These are phyloP conservation scores for Beauveria sp. DNA, from an alignment of 2,329 filamentous ascomycete species.

Conservation along the genomic window DNA sequence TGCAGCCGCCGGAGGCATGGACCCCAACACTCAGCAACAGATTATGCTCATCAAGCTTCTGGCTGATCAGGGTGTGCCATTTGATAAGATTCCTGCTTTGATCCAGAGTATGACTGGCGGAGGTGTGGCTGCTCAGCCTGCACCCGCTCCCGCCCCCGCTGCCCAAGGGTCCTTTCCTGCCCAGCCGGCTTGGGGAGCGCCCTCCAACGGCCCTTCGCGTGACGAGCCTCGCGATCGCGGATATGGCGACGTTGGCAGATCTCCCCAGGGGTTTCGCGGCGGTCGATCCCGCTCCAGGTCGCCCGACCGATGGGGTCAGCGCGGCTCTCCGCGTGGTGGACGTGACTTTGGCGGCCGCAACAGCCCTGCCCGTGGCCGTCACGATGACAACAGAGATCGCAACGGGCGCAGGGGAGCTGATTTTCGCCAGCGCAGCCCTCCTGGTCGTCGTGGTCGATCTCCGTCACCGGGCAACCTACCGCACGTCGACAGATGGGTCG, in stretches of 20 bases:
- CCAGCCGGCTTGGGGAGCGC: constrained; percentile 25
- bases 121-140: constrained; percentile 27
- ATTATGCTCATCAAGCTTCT: constrained; percentile 69
- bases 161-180: constrained; percentile 35
- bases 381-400: constrained; percentile 46
- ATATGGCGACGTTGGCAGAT: constrained; percentile 53
- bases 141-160: constrained; percentile 26
- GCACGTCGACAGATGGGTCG: constrained; percentile 59
- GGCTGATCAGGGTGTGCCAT: constrained; percentile 64
- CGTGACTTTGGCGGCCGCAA: constrained; percentile 59
- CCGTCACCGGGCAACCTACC: constrained; percentile 41
- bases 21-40: constrained; percentile 59
- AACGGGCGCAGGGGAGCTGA: constrained; percentile 50
- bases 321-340: constrained; percentile 55
- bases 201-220: constrained; percentile 18
- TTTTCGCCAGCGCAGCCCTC: constrained; percentile 84
- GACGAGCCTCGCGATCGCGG: constrained; percentile 49
- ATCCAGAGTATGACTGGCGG: constrained; percentile 45
- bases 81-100: constrained; percentile 64
- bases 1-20: constrained; percentile 29
- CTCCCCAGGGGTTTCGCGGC: constrained; percentile 49
- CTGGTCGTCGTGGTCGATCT: constrained; percentile 55
- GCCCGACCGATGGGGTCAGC: constrained; percentile 65
- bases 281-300: constrained; percentile 71
- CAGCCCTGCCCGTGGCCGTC: constrained; percentile 53